Base-by-base conservation (phyloP, 257 asterid species). In the Jasminum sambac region DNA sequence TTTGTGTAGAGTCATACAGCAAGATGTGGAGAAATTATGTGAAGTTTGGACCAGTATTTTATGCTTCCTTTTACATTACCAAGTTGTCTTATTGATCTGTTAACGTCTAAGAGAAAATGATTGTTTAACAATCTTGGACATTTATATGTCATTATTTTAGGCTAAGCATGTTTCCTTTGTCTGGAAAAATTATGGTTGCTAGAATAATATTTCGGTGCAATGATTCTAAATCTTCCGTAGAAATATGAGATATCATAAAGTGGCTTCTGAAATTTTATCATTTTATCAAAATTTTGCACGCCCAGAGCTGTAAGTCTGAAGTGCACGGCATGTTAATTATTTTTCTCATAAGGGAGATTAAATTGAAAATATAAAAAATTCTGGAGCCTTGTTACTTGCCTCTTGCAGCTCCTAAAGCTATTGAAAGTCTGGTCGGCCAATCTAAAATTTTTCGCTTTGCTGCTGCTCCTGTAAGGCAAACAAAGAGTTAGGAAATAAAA, bases 391-490 rank as follows among this genome's bases (percentile, higher is more conserved):
- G 61, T 59, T 71, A 82, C 96, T 88, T 80, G 80, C 97, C 97
- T 88, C 97, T 80, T 76, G 97, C 97, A 52, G 97, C 95, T 6
- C 97, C 97, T 72, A 91, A 79, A 41, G 96, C 93, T 73, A 91
- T 82, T 69, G 97, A 89, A 73, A 91, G 87, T 76, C 97, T 83
- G 63, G 93, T 88, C 58, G 97, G 91, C 95, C 96, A 91, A 77
- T 91, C 97, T 70, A 91, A 90, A 77, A 62, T 77, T 72, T 87
- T 91, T 70, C 97, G 86, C 60, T 84, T 91, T 73, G 97, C 86
- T 64, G 95, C 93, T 80, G 74, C 96, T 73, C 97, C 97, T 91
- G 88, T 78, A 46, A 43, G 65, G 48, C 17, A 63, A 63, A 69
- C 23, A 62, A 77, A 76, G 19, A 68, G 63, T 16, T 6, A 59